Evolutionary conservation across 495 filamentous ascomycete species (phyloP).

Genomic region (Neurospora sp.): DNA sequence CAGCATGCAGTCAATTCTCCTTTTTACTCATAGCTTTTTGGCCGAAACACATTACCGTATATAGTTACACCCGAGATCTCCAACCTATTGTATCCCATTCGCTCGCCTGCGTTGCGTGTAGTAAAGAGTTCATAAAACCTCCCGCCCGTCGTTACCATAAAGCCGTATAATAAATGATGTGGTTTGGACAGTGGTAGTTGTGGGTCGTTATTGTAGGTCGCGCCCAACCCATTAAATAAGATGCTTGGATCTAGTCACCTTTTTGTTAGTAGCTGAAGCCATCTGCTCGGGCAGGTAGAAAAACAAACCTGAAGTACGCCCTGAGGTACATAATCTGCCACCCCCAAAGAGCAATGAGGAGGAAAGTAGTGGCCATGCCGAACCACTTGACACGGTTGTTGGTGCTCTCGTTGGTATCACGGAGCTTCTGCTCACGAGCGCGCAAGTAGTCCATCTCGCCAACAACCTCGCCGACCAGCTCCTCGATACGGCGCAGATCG

Average conservation of each 20-base stretch:
- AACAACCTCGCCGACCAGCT: conserved; percentile 73
- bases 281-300: not conserved
- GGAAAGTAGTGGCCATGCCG: conserved; percentile 86
- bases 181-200: not conserved
- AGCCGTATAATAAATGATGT: conserved; percentile 1
- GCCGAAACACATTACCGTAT: not conserved
- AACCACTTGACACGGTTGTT: conserved; percentile 99
- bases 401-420: conserved; percentile 99
- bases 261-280: conserved; percentile 12
- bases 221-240: conserved; percentile 48
- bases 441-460: conserved; percentile 89
- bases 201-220: not conserved
- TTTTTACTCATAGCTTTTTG: not conserved
- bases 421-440: conserved; percentile 80
- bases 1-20: not conserved
- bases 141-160: conserved; percentile 4
- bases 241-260: conserved; percentile 54
- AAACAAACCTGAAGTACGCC: conserved; percentile 78
- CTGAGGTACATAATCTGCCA: conserved; percentile 98
- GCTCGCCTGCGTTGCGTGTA: conserved; percentile 18
- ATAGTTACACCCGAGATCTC: not conserved
- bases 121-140: conserved; percentile 10
- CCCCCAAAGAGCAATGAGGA: conserved; percentile 78
- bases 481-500: conserved; percentile 86
- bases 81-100: not conserved